Evolutionary conservation across 2,329 filamentous ascomycete genomes (phyloP), one percentile per base, ranked within the genome.

Genomic region (Pseudogymnoascus sp.): DNA sequence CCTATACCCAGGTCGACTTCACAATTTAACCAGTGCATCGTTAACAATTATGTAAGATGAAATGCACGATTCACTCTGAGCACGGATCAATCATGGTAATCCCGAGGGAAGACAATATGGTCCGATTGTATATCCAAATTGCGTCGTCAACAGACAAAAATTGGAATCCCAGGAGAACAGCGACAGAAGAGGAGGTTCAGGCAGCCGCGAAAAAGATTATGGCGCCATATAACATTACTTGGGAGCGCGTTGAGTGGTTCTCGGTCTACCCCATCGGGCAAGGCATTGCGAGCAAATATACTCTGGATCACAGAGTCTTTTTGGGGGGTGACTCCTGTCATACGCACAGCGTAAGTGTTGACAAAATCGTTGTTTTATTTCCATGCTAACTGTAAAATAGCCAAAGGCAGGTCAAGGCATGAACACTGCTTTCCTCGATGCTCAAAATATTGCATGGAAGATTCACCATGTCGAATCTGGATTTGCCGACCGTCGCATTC

Each of bases 361-460:
- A 6, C 30, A 18, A 38, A 33, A 25, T 43, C 11, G 58, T 20
- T 18, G 14, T 5, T 11, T 20, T 82, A 80, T 83, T 8, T 33
- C 22, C 22, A 83, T 75, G 83, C 82, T 65, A 78, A 82, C 20
- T 82, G 82, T 74, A 73, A 80, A 57, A 80, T 68, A 85, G 82
- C 87, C 87, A 37, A 90, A 90, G 76, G 88, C 87, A 33, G 88
- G 88, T 1, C 88, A 90, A 72, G 88, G 88, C 30, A 91, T 91
- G 88, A 91, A 91, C 69, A 88, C 88, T 0, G 87, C 87, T 3
- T 90, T 91, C 75, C 77, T 89, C 59, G 88, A 93, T 67, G 91
- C 91, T 0, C 83, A 91, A 63, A 97, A 97, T 73, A 79, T 97
- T 39, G 92, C 92, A 6, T 97, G 92, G 92, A 97, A 97, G 77